Evolutionary conservation across 768 basidiomycete genomes (phyloP).

Genomic region (Psilocybe sp.): DNA sequence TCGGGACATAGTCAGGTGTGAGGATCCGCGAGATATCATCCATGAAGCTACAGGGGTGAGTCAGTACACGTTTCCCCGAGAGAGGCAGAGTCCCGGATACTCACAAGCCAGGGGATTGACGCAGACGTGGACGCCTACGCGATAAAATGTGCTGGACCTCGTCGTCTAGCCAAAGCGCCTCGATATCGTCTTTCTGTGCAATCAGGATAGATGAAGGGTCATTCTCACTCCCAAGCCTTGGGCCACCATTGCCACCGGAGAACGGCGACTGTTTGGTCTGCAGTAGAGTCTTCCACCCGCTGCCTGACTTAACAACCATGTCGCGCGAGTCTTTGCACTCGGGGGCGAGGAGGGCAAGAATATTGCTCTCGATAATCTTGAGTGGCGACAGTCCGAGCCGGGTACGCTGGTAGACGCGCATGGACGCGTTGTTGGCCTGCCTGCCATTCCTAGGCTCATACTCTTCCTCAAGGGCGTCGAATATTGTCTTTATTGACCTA

Average conservation of each 20-base stretch:
- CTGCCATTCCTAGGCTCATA: slow-evolving; percentile 22
- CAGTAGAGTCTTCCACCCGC: slow-evolving; percentile 57
- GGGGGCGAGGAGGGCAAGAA: slow-evolving; percentile 49
- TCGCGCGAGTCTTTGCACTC: slow-evolving; percentile 36
- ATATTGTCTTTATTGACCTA: slow-evolving; percentile 57
- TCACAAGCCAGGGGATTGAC: slow-evolving; percentile 68
- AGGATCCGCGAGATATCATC: slow-evolving; percentile 66
- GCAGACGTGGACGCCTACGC: slow-evolving; percentile 48
- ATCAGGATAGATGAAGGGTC: slow-evolving; percentile 51
- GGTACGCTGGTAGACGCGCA: slow-evolving; percentile 13
- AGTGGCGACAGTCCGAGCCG: slow-evolving; percentile 43
- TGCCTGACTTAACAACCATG: slow-evolving; percentile 54
- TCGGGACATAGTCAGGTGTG: slow-evolving; percentile 52
- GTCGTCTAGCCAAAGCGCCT: slow-evolving; percentile 58
- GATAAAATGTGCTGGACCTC: slow-evolving; percentile 50
- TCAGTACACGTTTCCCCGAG: background rate
- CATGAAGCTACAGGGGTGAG: slow-evolving; percentile 52
- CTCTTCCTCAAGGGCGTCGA: slow-evolving; percentile 52
- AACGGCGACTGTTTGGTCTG: slow-evolving; percentile 11
- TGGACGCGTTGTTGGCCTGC: slow-evolving; percentile 4
- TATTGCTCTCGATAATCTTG: slow-evolving; percentile 50
- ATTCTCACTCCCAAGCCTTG: slow-evolving; percentile 16
- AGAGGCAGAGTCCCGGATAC: slow-evolving; percentile 22
- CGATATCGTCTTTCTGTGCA: slow-evolving; percentile 57
- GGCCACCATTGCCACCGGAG: slow-evolving; percentile 20